These are phyloP conservation scores for Solanum habrochaites DNA, from an alignment of 257 asterid species.

Conservation along the genomic window DNA sequence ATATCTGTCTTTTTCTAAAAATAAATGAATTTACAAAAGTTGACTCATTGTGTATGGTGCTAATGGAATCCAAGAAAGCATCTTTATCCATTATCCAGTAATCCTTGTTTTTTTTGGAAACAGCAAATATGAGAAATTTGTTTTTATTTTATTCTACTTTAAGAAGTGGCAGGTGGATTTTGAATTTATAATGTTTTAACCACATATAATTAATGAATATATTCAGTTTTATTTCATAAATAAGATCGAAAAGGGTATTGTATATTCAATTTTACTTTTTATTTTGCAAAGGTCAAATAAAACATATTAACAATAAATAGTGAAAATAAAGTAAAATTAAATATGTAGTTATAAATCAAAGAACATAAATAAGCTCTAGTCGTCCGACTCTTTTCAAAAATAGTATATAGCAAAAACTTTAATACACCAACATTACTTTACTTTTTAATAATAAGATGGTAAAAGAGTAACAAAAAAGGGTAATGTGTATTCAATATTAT, in stretches of 20 bases:
- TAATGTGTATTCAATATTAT: too few relatives aligned
- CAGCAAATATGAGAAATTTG: neutral
- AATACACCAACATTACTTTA: neutral
- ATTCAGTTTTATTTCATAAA: neutral
- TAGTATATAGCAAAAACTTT: neutral
- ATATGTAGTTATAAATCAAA: neutral
- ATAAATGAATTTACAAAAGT: neutral
- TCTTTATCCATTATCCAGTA: slow-evolving; percentile 3
- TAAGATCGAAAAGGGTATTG: too few relatives aligned
- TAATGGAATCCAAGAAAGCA: slow-evolving; percentile 1
- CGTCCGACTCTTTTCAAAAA: neutral
- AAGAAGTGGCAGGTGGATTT: neutral
- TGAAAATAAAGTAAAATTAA: neutral
- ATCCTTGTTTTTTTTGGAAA: neutral
- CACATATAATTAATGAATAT: neutral
- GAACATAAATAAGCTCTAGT: neutral
- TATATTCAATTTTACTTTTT: too few relatives aligned
- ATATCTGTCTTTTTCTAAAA: neutral
- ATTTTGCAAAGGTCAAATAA: neutral
- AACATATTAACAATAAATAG: neutral
- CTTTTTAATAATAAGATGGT: neutral
- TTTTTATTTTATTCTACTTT: neutral
- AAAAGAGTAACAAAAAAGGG: neutral
- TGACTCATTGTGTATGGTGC: neutral
- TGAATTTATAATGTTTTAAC: neutral